Evolutionary conservation across 78 protist genomes (phyloP), one percentile per base, ranked within the genome.

Genomic region (Capsaspora owczarzaki): DNA sequence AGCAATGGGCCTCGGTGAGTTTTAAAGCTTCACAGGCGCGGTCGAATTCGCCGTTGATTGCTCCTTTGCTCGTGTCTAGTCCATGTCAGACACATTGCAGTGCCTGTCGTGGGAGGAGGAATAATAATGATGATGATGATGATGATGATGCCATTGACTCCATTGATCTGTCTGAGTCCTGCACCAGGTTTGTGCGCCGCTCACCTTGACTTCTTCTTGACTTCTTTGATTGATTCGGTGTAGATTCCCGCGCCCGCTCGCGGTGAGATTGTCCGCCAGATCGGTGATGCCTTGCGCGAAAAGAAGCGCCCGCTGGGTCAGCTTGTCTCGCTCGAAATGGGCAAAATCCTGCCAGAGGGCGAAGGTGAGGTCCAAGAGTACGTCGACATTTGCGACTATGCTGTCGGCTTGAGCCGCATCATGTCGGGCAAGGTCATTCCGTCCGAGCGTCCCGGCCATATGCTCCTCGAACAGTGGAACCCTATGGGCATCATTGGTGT

Each of bases 331-430:
- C 84, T 93, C 27, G 95, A 93, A 83, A 86, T 90, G 89, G 97
- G 97, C 71, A 93, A 93, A 85, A 93, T 93, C 76, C 70, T 60
- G n/a, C 42, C 86, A 56, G 97, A 93, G 66, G 97, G 93, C 42
- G 75, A 42, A 43, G 97, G 97, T 63, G 97, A 94, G 69, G 95
- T 94, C 27, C 97, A 94, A 79, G 97, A 94, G 83, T 86, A 71
- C 27, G 61, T 94, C 61, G 97, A 94, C 81, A 87, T 94, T 23
- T 92, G 93, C 63, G 97, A 94, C 78, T 92, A 60, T 76, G 97
- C 97, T 8, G 76, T 76, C 37, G 97, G 97, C 68, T 78, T 94
- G 68, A 51, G 82, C 27, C 82, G 97, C 69, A 61, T 75, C 75
- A 74, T 94, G 79, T 71, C 68, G 35, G 97, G 97, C 76, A 83